These are phyloP conservation scores for Quillaja saponaria DNA, from an alignment of 306 rosid species.

Conservation along the genomic window DNA sequence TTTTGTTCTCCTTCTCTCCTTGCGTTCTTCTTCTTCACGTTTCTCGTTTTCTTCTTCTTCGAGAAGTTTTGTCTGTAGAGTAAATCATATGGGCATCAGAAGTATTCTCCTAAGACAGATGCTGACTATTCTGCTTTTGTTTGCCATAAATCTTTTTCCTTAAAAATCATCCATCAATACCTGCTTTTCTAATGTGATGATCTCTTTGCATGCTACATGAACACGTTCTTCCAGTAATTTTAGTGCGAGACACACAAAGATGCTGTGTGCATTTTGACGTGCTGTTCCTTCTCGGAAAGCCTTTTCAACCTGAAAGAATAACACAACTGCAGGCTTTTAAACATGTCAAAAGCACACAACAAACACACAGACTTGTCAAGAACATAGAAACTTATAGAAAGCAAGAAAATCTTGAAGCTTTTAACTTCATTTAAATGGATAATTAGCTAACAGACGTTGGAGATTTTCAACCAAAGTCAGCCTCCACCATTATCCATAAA, in stretches of 20 bases:
- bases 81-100: slow-evolving; percentile 31
- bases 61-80: slow-evolving; percentile 86
- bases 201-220: slow-evolving; percentile 98
- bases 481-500: no score
- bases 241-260: slow-evolving; percentile 92
- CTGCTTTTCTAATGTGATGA: slow-evolving; percentile 94
- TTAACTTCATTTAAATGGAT: no score
- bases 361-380: not conserved
- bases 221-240: slow-evolving; percentile 95
- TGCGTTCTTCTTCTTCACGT: slow-evolving; percentile 98
- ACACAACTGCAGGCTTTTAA: slow-evolving; percentile 29
- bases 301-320: slow-evolving; percentile 84
- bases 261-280: slow-evolving; percentile 99
- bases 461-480: no score
- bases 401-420: no score
- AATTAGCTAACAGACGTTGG: no score
- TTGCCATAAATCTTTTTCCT: slow-evolving; percentile 14
- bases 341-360: not conserved
- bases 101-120: slow-evolving; percentile 27
- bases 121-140: slow-evolving; percentile 7
- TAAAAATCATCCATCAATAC: slow-evolving; percentile 49
- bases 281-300: slow-evolving; percentile 99
- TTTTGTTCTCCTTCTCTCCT: slow-evolving; percentile 84
- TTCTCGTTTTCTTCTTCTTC: slow-evolving; percentile 99
- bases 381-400: no score